Evolutionary conservation across 192 early-diverging fungal genomes (phyloP).

Genomic region (Glomus cerebriforme): DNA sequence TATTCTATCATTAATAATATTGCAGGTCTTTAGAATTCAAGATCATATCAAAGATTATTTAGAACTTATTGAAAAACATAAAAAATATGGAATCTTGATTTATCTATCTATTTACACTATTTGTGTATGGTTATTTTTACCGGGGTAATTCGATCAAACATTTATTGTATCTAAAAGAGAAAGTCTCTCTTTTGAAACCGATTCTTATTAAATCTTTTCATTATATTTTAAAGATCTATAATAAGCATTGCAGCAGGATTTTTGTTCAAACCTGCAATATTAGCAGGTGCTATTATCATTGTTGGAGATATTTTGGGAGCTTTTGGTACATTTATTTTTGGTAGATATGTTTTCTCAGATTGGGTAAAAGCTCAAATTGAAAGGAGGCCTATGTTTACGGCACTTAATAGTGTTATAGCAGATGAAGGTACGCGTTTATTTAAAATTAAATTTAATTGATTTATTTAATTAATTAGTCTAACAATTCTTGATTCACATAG

Average conservation of each 20-base stretch:
- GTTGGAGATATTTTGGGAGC: slow-evolving; percentile 42
- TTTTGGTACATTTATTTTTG: slow-evolving; percentile 44
- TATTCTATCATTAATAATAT: background rate
- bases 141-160: slow-evolving; percentile 11
- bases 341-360: slow-evolving; percentile 48
- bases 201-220: background rate
- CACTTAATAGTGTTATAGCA: slow-evolving; percentile 44
- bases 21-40: slow-evolving; percentile 41
- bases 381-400: slow-evolving; percentile 42
- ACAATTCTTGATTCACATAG: slow-evolving; percentile 24
- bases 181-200: too few species aligned
- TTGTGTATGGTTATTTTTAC: slow-evolving; percentile 29
- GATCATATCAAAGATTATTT: slow-evolving; percentile 49
- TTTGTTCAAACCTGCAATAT: slow-evolving; percentile 43
- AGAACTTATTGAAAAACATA: slow-evolving; percentile 29
- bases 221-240: slow-evolving; percentile 38
- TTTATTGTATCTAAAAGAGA: background rate
- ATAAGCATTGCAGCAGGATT: slow-evolving; percentile 49
- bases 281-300: slow-evolving; percentile 40
- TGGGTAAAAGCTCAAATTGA: slow-evolving; percentile 46
- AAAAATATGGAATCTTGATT: slow-evolving; percentile 26
- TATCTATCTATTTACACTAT: slow-evolving; percentile 22
- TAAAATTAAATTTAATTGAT: slow-evolving; percentile 1
- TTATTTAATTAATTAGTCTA: background rate
- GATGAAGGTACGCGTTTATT: slow-evolving; percentile 43